A percentile compares a stretch with the other conserved stretches of the same genome.
Evolutionary conservation across 2,329 filamentous ascomycete genomes (phyloP).

Genomic region (Xylariaceae sp.): DNA sequence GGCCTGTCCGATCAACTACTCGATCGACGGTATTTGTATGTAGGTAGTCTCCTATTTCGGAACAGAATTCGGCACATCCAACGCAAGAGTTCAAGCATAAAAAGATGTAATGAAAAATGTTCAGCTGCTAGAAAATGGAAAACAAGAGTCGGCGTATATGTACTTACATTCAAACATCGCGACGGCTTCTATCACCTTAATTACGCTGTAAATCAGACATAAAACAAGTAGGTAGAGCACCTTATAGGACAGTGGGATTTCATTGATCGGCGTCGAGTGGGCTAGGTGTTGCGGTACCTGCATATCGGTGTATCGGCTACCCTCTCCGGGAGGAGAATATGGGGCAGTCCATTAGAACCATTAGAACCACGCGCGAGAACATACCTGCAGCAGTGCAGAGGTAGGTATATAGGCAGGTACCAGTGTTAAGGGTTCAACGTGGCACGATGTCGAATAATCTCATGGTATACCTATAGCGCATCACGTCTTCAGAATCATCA

Average conservation of each 20-base stretch:
- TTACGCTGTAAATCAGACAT: not conserved
- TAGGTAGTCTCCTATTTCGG: slow-evolving; percentile 16
- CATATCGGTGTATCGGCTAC: slow-evolving; percentile 44
- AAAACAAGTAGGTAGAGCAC: too few relatives aligned
- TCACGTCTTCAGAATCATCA: slow-evolving; percentile 9
- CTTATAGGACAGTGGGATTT: slow-evolving; percentile 10
- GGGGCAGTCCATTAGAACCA: not conserved
- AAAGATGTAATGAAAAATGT: too few relatives aligned
- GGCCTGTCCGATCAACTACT: slow-evolving; percentile 25
- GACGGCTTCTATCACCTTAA: not conserved
- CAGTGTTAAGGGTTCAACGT: slow-evolving; percentile 4
- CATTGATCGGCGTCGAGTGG: slow-evolving; percentile 27
- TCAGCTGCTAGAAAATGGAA: too few relatives aligned
- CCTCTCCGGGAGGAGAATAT: slow-evolving; percentile 34
- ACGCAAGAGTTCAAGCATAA: slow-evolving; percentile 7
- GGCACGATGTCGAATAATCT: slow-evolving; percentile 9
- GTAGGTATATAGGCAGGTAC: not conserved
- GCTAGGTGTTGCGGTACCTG: slow-evolving; percentile 41
- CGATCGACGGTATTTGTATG: slow-evolving; percentile 26
- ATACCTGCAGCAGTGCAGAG: too few relatives aligned
- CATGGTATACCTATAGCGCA: slow-evolving; percentile 2
- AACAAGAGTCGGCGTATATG: not conserved
- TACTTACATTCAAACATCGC: not conserved
- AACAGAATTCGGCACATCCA: slow-evolving; percentile 15
- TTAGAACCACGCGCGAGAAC: not conserved